Evolutionary conservation across 768 basidiomycete genomes (phyloP), one percentile per base, ranked within the genome.

Genomic region (Trametes sanguinea): DNA sequence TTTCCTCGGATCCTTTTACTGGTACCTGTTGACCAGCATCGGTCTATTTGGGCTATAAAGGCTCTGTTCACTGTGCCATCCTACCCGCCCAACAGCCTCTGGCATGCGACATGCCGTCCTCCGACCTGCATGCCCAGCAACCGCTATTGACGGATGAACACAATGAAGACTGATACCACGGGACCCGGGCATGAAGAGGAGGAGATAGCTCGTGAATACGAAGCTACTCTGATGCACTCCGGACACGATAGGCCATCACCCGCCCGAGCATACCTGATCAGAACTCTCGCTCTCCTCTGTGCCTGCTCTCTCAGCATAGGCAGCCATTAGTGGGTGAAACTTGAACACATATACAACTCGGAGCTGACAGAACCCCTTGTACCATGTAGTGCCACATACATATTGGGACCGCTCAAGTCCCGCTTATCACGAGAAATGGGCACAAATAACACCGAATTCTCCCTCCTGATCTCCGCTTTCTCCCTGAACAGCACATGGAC

Each of bases 371-470:
- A 48, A 17, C 3, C 40, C 6, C 37, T 1, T 42, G 4, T 3
- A 11, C 35, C 6, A 11, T 37, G 16, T 37, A 92, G 89, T 70
- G 88, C 86, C 14, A 81, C 83, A 2, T 87, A 93, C 68, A 84
- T 89, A 6, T 81, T 95, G 2, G 90, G 89, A 0, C 92, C 92
- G 9, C 76, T 94, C 60, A 93, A 94, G 74, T 87, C 85, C 45
- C 78, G 84, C 17, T 75, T 90, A 6, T 77, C 82, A 4, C 79
- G 85, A 45, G 89, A 93, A 68, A 78, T 92, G 51, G 86, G 87
- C 48, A 88, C 89, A 1, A 83, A 88, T 27, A 89, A 92, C 69
- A 84, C 87, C 0, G 87, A 93, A 68, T 92, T 89, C 74, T 85
- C 87, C 46, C 78, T 92, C 43, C 76, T 94, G 40, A 83, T 95